Base-by-base conservation (phyloP, 1,139 yeast genomes). In the Protomyces gravidus region DNA sequence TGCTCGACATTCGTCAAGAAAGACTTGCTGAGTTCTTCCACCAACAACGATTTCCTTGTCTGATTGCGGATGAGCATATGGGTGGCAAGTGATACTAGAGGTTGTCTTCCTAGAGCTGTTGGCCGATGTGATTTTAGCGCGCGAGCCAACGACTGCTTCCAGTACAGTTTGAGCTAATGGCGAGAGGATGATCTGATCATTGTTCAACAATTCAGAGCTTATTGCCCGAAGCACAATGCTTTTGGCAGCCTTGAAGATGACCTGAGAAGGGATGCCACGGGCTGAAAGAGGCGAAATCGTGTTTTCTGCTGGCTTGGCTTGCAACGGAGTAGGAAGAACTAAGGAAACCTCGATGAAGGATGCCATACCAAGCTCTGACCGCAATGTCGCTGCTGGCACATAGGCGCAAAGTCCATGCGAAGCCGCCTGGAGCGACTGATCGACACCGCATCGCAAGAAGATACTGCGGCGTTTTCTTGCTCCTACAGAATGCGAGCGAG, bases 181-280 rank as follows among this genome's bases (percentile, higher is more conserved):
- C 0, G 95, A 83, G 15, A 89, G 67, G 0, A 83, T 85, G 5
- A 82, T 80, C 47, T 78, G 77, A 28, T 77, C 76, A 1, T 68
- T 61, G 0, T 81, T 81, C 3, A 78, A 68, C 0, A 68, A 63
- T 0, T 73, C 68, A 61, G 68, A 71, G 60, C 75, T 74, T 0
- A 80, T 75, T 2, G 86, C 69, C 49, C 73, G 75, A 0, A 92
- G 95, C 5, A 81, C 75, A 0, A 88, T 69, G 32, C 78, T 72
- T 50, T 72, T 75, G 45, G 77, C 75, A 30, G 36, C 15, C n/a
- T n/a, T n/a, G n/a, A n/a, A n/a, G n/a, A n/a, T n/a, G n/a, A n/a
- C n/a, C n/a, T n/a, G n/a, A n/a, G n/a, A n/a, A n/a, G n/a, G n/a
- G n/a, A n/a, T n/a, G n/a, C n/a, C n/a, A n/a, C n/a, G n/a, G n/a